These are phyloP conservation scores for Aspergillus brasiliensis DNA, from an alignment of 2,329 filamentous ascomycete species.

Conservation along the genomic window DNA sequence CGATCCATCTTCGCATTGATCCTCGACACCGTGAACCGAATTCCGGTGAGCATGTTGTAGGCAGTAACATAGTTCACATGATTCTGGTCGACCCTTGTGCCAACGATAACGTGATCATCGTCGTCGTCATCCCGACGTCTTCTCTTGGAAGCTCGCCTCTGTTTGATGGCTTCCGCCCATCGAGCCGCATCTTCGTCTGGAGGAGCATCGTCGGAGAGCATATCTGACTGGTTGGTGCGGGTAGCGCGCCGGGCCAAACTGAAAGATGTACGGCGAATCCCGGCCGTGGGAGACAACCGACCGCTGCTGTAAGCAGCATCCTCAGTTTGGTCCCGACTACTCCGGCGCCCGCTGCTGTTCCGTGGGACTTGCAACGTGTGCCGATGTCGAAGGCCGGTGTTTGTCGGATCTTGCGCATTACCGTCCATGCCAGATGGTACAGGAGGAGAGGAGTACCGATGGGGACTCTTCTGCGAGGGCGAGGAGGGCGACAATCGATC, in stretches of 20 bases:
- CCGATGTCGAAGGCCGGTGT: constrained; percentile 70
- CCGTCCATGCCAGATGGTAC: constrained; percentile 62
- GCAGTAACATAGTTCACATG: constrained; percentile 97
- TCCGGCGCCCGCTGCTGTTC: constrained; percentile 58
- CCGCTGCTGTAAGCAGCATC: constrained; percentile 68
- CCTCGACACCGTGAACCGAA: constrained; percentile 92
- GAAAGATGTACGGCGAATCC: constrained; percentile 76
- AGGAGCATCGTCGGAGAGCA: constrained; percentile 77
- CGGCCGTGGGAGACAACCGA: constrained; percentile 74
- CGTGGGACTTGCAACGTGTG: constrained; percentile 88
- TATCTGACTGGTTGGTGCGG: constrained; percentile 80
- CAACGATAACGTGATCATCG: constrained; percentile 84
- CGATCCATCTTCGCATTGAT: constrained; percentile 97
- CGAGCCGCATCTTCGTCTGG: constrained; percentile 88
- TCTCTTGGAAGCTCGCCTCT: constrained; percentile 86
- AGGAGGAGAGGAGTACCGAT: constrained; percentile 45
- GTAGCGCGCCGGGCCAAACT: constrained; percentile 79
- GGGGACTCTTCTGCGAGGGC: constrained; percentile 29
- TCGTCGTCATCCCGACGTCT: constrained; percentile 86
- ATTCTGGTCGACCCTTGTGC: constrained; percentile 95
- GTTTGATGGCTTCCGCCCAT: constrained; percentile 90
- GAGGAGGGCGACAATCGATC: constrained; percentile 32
- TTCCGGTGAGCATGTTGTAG: constrained; percentile 99
- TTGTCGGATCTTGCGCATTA: constrained; percentile 56
- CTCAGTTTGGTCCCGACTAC: constrained; percentile 70